Evolutionary conservation across 2,329 filamentous ascomycete genomes (phyloP), one percentile per base, ranked within the genome.

Genomic region (Penicillium concentricum): DNA sequence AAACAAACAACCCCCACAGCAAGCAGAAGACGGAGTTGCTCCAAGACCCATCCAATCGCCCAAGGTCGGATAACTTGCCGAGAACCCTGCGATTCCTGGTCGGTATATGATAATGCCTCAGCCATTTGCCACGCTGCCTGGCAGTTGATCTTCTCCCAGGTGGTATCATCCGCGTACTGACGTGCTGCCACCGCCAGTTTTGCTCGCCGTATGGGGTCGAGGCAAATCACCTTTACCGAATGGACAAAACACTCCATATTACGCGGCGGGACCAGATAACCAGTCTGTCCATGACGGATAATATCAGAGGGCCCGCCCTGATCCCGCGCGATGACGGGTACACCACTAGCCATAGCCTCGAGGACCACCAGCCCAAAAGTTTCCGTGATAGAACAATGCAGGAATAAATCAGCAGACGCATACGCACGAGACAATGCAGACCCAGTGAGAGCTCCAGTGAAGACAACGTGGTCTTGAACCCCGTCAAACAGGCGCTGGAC

Each of bases 121-220:
- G 80, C 75, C 74, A 89, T 83, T 56, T 83, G 81, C 80, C 84
- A 85, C 3, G 87, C 87, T 1, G 88, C 87, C 47, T 82, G 84
- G 64, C 87, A 87, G 74, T 88, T 87, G 71, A 89, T 87, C 73
- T 83, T 87, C 57, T 88, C 85, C 87, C 87, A 90, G 0, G 85
- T 89, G 3, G 84, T 86, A 47, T 85, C 79, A 58, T 82, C 82
- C 0, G 86, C 87, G 59, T 85, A 82, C 20, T 69, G 67, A 51
- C 86, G 79, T 1, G 84, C 81, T 9, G 78, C 74, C 0, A 57
- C 55, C 2, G 76, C 74, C 74, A 89, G 82, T 1, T 61, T 67
- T 5, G 64, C 49, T 8, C 84, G 78, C 16, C 83, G 69, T 0
- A 61, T 54, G 0, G 68, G 45, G 57, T 88, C 78, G 2, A 66